Conservation (phyloP, 148 eudicot genomes). For the Polygonum aviculare region DNA sequence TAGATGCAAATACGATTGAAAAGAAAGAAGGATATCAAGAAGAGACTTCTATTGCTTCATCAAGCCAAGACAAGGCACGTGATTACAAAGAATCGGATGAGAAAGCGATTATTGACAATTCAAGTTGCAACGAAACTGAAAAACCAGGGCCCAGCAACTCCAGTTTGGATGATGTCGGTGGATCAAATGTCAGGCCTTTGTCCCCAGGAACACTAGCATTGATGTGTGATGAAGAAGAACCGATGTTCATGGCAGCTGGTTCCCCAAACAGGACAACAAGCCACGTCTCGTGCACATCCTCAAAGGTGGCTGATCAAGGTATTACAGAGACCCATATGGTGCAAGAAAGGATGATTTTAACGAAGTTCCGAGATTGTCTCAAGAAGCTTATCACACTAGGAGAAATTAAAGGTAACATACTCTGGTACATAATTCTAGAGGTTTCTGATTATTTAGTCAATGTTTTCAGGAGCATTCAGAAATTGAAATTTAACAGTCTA, state of each 20-base stretch:
- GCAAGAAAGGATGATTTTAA: slow-evolving; percentile 76
- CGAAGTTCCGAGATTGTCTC: slow-evolving; percentile 84
- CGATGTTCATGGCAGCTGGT: slow-evolving; percentile 44
- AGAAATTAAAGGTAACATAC: slow-evolving; percentile 61
- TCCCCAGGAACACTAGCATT: slow-evolving; percentile 74
- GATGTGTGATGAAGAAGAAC: slow-evolving; percentile 77
- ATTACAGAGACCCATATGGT: slow-evolving; percentile 56
- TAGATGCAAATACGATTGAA: slow-evolving; percentile 34
- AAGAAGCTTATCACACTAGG: slow-evolving; percentile 74
- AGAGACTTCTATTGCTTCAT: slow-evolving; percentile 36
- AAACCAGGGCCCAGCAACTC: slow-evolving; percentile 38
- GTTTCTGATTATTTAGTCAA: background rate
- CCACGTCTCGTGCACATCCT: slow-evolving; percentile 24
- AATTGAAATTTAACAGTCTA: background rate
- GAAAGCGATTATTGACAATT: slow-evolving; percentile 24
- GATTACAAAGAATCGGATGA: slow-evolving; percentile 26
- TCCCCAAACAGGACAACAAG: slow-evolving; percentile 39
- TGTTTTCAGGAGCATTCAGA: background rate
- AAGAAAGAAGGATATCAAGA: slow-evolving; percentile 32
- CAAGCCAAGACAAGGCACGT: slow-evolving; percentile 35
- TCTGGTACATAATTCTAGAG: background rate
- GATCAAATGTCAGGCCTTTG: slow-evolving; percentile 56
- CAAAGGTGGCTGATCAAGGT: slow-evolving; percentile 44
- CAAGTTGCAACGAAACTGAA: slow-evolving; percentile 35
- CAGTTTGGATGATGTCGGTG: slow-evolving; percentile 45